phyloP scores from a whole-genome alignment of 2,329 filamentous ascomycete genomes.

The Aspergillus luchuensis region DNA sequence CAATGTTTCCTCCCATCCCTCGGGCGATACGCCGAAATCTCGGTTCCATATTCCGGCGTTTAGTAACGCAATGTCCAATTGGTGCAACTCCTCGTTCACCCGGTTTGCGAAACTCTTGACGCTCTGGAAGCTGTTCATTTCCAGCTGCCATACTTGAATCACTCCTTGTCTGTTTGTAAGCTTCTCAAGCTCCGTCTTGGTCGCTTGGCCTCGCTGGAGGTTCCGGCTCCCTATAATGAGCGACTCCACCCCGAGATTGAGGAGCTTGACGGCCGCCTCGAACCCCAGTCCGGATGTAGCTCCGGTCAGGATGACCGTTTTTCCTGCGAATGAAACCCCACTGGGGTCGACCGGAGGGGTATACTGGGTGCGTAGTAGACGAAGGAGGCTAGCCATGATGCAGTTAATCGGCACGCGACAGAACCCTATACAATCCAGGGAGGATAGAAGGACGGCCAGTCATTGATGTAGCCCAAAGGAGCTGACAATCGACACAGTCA shows the following conservation, averaged over 20 bases:
- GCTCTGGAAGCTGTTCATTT: conserved; percentile 50
- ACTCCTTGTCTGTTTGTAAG: conserved; percentile 33
- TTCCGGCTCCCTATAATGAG: conserved; percentile 53
- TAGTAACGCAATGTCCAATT: conserved; percentile 50
- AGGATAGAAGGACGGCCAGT: not conserved
- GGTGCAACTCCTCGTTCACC: conserved; percentile 38
- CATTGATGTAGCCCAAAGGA: not conserved
- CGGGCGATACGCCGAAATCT: conserved; percentile 38
- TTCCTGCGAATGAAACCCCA: conserved; percentile 45
- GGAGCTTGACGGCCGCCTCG: conserved; percentile 53
- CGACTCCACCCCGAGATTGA: conserved; percentile 43
- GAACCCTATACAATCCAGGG: not conserved
- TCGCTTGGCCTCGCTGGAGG: conserved; percentile 44
- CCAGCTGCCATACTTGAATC: conserved; percentile 50
- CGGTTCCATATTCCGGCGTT: conserved; percentile 50
- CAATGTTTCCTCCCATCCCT: conserved; percentile 56
- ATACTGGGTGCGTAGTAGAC: conserved; percentile 35
- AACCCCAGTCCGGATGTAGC: conserved; percentile 55
- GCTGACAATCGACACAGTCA: not conserved
- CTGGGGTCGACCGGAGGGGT: conserved; percentile 41
- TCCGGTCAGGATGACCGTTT: conserved; percentile 54
- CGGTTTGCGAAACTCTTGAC: conserved; percentile 47
- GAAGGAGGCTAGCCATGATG: conserved; percentile 32
- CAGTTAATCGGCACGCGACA: not conserved
- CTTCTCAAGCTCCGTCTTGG: conserved; percentile 44